Base-by-base conservation (phyloP, 2,329 filamentous ascomycete genomes). In the Hymenoscyphus occultus region DNA sequence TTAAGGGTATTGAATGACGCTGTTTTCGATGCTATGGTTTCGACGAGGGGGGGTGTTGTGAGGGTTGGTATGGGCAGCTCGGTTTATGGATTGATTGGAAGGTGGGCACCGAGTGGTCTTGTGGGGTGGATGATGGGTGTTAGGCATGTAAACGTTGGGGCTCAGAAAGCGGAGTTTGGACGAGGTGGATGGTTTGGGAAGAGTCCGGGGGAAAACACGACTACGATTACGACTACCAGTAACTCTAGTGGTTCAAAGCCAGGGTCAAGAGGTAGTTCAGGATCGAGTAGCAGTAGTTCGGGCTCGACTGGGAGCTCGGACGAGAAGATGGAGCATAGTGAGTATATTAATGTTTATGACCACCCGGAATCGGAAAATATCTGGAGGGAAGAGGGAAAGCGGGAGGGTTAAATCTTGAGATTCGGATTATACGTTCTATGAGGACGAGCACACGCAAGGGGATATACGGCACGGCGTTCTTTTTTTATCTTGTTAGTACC, bases 101-200 rank as follows among this genome's bases (percentile, higher is more conserved):
- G 86, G 48, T 94, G 90, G 85, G 83, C 90, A 31, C 94, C 95
- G 1, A 83, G 86, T 22, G 84, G 87, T 2, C 76, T 97, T 16
- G 90, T 98, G n/a, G 88, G 88, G 1, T 95, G 92, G 90, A 96
- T 98, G 90, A 90, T 98, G 86, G 93, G 93, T 12, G 85, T 93
- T 65, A 82, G 88, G 67, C 80, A 80, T 64, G 86, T 89, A 3
- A 63, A 60, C 28, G 63, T 35, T 4, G 35, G 35, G 6, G 35
- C 56, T 35, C 48, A 19, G 45, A 39, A 16, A 12, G 58, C 51
- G 0, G 70, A 69, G 45, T 70, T 67, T 60, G 67, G 68, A 28
- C 39, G 65, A 28, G 61, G 60, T 9, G 22, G 66, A 58, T 32
- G 62, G 64, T 62, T 62, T 63, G 31, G 66, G 56, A 45, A 61